Percentiles rank a stretch among this genome's conserved stretches.
Evolutionary conservation across 345 rosid species (phyloP).

Genomic region (Clarkia xantiana): DNA sequence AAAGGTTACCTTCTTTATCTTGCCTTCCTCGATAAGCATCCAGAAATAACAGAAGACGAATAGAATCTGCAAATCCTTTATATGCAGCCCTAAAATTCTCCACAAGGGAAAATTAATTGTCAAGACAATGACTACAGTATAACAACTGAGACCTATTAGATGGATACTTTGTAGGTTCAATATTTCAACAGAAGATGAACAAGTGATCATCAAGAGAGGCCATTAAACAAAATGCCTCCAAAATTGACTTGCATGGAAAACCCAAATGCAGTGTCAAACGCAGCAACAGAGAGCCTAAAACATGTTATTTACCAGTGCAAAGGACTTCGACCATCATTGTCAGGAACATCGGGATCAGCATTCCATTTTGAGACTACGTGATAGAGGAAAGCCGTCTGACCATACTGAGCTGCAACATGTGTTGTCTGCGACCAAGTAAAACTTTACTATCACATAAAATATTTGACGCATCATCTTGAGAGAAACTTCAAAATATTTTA

Average conservation of each 20-base stretch:
- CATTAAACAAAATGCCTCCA: neutral
- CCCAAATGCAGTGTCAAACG: neutral
- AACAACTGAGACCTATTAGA: no score
- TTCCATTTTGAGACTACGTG: conserved; percentile 91
- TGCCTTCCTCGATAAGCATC: conserved; percentile 93
- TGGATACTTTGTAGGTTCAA: no score
- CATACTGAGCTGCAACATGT: conserved; percentile 96
- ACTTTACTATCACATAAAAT: neutral
- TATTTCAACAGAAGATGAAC: no score
- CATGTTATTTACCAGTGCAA: conserved; percentile 64
- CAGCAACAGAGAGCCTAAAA: conserved; percentile 1
- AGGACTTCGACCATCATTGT: conserved; percentile 93
- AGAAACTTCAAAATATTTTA: no score
- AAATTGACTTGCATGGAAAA: neutral
- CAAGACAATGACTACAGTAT: no score
- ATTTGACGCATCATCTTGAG: no score
- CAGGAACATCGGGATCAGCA: conserved; percentile 94
- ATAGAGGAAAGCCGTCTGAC: conserved; percentile 93
- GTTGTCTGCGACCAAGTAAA: conserved; percentile 51
- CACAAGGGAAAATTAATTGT: conserved; percentile 12
- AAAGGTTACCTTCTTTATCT: conserved; percentile 71
- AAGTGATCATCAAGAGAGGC: no score
- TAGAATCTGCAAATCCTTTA: conserved; percentile 93
- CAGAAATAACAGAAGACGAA: conserved; percentile 82
- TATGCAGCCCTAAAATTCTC: conserved; percentile 89